Conservation (phyloP, 2,329 filamentous ascomycete genomes). For the Ambrosiella beaveri region DNA sequence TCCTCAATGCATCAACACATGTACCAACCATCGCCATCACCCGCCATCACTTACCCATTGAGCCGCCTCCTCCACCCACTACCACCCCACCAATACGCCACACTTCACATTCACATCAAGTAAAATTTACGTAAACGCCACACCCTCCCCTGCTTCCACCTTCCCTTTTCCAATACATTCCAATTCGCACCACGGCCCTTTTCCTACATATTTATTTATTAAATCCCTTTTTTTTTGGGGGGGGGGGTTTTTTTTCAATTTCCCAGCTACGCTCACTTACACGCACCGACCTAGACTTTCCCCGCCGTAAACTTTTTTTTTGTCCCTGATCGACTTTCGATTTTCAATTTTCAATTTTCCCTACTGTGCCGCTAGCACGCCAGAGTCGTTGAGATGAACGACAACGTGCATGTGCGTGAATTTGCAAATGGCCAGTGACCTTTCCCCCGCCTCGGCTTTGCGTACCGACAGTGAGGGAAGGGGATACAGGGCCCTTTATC, state of each 20-base stretch:
- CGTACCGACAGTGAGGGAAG: too few relatives aligned
- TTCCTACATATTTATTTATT: not conserved
- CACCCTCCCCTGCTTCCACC: not conserved
- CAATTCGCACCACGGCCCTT: not conserved
- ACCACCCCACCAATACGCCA: not conserved
- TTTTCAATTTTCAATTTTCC: not conserved
- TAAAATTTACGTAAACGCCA: constrained; percentile 11
- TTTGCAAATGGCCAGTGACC: not conserved
- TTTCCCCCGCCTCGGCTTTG: too few relatives aligned
- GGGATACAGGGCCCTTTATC: too few relatives aligned
- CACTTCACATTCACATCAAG: constrained; percentile 3
- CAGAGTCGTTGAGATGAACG: not conserved
- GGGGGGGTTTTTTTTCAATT: too few relatives aligned
- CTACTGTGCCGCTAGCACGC: not conserved
- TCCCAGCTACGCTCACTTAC: not conserved
- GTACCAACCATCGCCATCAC: not conserved
- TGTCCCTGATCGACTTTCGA: too few relatives aligned
- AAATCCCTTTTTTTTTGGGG: not conserved
- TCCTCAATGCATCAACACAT: not conserved
- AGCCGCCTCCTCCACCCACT: not conserved
- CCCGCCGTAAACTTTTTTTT: not conserved
- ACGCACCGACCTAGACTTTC: too few relatives aligned
- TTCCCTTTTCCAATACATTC: not conserved
- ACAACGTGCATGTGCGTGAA: not conserved
- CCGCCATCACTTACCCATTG: not conserved